Conservation (phyloP, 768 basidiomycete species). For the Ephemerocybe angulata region DNA sequence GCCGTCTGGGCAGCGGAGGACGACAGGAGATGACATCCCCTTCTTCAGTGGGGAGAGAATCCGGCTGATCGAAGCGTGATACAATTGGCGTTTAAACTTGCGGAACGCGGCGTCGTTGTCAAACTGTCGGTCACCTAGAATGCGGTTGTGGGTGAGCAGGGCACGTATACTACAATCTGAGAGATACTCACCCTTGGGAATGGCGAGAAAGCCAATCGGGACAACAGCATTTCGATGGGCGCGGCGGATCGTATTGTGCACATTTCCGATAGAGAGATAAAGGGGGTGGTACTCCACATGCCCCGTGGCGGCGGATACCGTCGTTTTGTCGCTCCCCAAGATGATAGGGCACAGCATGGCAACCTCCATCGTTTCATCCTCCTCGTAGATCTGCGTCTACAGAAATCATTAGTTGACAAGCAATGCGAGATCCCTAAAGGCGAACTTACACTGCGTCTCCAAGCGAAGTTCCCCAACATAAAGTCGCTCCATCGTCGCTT, state of each 20-base stretch:
- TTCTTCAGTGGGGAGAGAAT: background rate
- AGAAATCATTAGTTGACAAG: background rate
- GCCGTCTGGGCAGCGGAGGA: slow-evolving; percentile 9
- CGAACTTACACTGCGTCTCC: slow-evolving; percentile 22
- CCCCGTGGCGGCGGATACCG: slow-evolving; percentile 32
- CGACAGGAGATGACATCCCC: slow-evolving; percentile 4
- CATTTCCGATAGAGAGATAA: slow-evolving; percentile 30
- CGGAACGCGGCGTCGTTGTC: slow-evolving; percentile 9
- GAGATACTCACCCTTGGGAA: slow-evolving; percentile 29
- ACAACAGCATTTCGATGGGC: slow-evolving; percentile 29
- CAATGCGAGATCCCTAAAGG: background rate
- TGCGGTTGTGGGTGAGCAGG: background rate
- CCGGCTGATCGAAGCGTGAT: slow-evolving; percentile 4
- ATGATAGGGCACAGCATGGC: slow-evolving; percentile 30
- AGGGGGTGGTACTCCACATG: slow-evolving; percentile 34
- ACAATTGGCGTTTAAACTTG: slow-evolving; percentile 10
- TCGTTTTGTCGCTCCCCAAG: slow-evolving; percentile 36
- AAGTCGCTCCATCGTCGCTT: slow-evolving; percentile 26
- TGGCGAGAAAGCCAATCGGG: slow-evolving; percentile 28
- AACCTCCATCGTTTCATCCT: slow-evolving; percentile 20
- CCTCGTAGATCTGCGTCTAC: background rate
- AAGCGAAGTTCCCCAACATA: slow-evolving; percentile 40
- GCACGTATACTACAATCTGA: no score
- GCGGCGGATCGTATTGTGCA: slow-evolving; percentile 28
- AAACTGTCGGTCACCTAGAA: slow-evolving; percentile 8